phyloP scores from a whole-genome alignment of 202 grass and related monocot genomes.

The Schoenoplectus tabernaemontani region DNA sequence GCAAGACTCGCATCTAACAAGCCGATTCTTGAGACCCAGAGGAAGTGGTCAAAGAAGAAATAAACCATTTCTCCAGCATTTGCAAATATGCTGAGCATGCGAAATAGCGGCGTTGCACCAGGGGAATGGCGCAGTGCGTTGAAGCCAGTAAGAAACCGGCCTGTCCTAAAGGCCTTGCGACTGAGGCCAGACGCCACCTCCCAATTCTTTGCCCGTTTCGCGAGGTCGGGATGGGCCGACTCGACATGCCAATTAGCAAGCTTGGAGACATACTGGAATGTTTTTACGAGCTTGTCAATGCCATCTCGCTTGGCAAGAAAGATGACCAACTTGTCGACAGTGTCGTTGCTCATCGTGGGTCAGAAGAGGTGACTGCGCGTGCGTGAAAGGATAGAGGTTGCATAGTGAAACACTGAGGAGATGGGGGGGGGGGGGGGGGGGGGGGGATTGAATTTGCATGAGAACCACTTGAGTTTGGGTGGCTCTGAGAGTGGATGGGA shows the following conservation, averaged over 20 bases:
- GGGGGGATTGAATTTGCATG: constrained; percentile 13
- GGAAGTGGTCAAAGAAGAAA: constrained; percentile 98
- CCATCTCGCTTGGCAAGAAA: constrained; percentile 97
- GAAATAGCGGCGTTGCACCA: constrained; percentile 32
- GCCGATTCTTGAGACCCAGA: constrained; percentile 70
- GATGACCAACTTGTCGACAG: constrained; percentile 89
- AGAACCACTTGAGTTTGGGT: constrained; percentile 17
- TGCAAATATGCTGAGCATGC: constrained; percentile 53
- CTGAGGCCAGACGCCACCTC: constrained; percentile 83
- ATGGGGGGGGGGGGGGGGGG: neutral
- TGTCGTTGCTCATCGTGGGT: constrained; percentile 48
- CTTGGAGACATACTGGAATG: constrained; percentile 98
- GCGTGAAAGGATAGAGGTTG: neutral
- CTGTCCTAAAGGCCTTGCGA: constrained; percentile 88
- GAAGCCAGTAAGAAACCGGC: constrained; percentile 73
- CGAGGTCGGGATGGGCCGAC: constrained; percentile 35
- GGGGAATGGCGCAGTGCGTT: constrained; percentile 55
- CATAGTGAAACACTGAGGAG: neutral
- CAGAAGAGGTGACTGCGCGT: neutral
- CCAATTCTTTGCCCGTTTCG: constrained; percentile 76
- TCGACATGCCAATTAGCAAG: constrained; percentile 65
- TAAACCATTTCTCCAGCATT: constrained; percentile 99
- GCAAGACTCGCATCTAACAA: constrained; percentile 43
- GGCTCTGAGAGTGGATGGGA: constrained; percentile 5
- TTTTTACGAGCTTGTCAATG: constrained; percentile 98